Base-by-base conservation (phyloP, 768 basidiomycete genomes). In the Imleria badia region DNA sequence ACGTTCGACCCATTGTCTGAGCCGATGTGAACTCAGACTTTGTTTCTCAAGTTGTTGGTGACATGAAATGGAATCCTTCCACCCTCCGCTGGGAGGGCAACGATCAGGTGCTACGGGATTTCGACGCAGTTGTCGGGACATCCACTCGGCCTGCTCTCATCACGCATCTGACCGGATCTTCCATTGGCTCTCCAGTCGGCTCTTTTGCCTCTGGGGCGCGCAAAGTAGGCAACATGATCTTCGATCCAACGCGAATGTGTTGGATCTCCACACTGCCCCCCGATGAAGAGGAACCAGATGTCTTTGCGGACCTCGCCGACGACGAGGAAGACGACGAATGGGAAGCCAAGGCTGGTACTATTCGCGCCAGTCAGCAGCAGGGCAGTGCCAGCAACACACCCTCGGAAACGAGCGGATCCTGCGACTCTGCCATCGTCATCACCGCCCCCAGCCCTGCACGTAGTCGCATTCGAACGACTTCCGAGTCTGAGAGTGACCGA, bases 141-240 rank as follows among this genome's bases (percentile, higher is more conserved):
- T 92, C 94, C 5, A 87, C 87, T 14, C 87, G 96, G 26, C 96
- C 96, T 8, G 96, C 96, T 15, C 83, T 99, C 50, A 99, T 99
- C 67, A 94, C 95, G 0, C 94, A 96, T 62, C 81, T 94, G 51
- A 90, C 91, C 1, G 91, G 91, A 39, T 90, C 91, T n/a, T 89
- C 88, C 2, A 80, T 91, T 22, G 87, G 88, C 38, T 91, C 89
- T 14, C 90, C 89, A 33, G 81, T 85, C 29, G 82, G 86, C 42
- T 83, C 87, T 29, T 84, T 89, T 64, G 79, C 85, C 31, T 79
- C 85, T 51, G 89, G 90, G 46, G 87, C 92, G 35, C 84, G 92
- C 54, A 86, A 94, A 70, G 96, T 98, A 19, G 97, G 97, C 42
- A 93, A 94, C 77, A 99, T 99, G 96, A 84, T 93, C 35, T 98